Evolutionary conservation across 106 monocot genomes (phyloP).

Genomic region (Allium cepa): DNA sequence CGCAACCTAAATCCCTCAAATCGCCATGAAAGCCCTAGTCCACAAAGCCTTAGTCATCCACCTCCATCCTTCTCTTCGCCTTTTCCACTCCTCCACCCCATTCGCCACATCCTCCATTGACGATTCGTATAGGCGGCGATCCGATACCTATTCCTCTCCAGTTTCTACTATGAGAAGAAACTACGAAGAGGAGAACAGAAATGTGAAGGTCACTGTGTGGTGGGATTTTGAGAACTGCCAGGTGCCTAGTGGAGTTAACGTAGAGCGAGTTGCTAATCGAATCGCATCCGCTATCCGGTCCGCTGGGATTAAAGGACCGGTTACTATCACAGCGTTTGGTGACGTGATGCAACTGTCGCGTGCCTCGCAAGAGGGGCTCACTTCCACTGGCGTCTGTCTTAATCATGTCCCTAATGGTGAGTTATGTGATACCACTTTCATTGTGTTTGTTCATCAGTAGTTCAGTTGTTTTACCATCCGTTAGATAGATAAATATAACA

Average conservation of each 20-base stretch:
- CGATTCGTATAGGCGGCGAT: neutral
- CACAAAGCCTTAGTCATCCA: slow-evolving; percentile 1
- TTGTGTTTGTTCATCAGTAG: too few relatives aligned
- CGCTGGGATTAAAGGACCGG: slow-evolving; percentile 68
- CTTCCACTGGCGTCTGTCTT: slow-evolving; percentile 67
- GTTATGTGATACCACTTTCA: neutral
- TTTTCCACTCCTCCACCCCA: neutral
- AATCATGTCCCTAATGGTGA: slow-evolving; percentile 54
- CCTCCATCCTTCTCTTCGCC: neutral
- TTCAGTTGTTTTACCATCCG: too few relatives aligned
- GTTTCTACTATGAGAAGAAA: neutral
- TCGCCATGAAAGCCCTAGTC: neutral
- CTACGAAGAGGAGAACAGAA: slow-evolving; percentile 23
- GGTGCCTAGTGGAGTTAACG: slow-evolving; percentile 59
- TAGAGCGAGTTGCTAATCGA: slow-evolving; percentile 40
- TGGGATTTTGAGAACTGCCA: slow-evolving; percentile 98
- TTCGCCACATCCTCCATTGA: neutral
- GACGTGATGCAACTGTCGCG: slow-evolving; percentile 54
- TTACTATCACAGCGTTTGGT: slow-evolving; percentile 84
- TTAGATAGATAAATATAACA: too few relatives aligned
- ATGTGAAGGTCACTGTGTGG: slow-evolving; percentile 74
- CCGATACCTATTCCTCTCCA: neutral
- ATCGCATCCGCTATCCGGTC: slow-evolving; percentile 66
- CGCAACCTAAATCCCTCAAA: too few relatives aligned
- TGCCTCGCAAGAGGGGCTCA: slow-evolving; percentile 63